Conservation (phyloP, 495 filamentous ascomycete species). For the Neurospora sp. region DNA sequence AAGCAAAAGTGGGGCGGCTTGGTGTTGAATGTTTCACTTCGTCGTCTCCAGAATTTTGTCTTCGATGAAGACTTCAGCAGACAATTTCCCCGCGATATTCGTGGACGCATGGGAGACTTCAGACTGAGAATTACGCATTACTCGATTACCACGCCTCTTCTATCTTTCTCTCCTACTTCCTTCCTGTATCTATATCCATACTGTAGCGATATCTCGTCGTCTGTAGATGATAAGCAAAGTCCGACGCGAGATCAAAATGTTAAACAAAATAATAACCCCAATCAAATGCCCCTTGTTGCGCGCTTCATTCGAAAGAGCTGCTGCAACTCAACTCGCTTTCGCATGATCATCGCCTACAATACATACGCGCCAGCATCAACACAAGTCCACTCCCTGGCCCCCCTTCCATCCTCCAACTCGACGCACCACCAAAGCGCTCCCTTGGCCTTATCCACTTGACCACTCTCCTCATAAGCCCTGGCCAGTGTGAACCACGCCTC, state of each 20-base stretch:
- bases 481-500: constrained; percentile 91
- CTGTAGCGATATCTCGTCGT: not conserved
- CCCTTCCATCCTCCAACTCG: constrained; percentile 57
- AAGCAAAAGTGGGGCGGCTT: not conserved
- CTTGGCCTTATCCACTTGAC: constrained; percentile 75
- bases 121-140: not conserved
- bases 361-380: constrained; percentile 49
- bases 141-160: not conserved
- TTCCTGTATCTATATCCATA: not conserved
- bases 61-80: not conserved
- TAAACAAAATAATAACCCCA: not conserved
- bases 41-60: not conserved
- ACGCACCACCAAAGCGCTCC: constrained; percentile 68
- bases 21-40: not conserved
- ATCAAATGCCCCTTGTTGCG: not conserved
- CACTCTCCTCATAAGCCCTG: constrained; percentile 71
- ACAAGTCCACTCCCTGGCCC: constrained; percentile 49
- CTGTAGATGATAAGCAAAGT: not conserved
- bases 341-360: constrained; percentile 23
- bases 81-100: not conserved
- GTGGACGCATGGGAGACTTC: not conserved
- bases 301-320: not conserved
- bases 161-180: not conserved
- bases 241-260: not conserved
- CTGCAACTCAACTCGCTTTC: not conserved